phyloP scores from a whole-genome alignment of 1,284 basidiomycete genomes.

The Leccinum brunneo-olivaceum region DNA sequence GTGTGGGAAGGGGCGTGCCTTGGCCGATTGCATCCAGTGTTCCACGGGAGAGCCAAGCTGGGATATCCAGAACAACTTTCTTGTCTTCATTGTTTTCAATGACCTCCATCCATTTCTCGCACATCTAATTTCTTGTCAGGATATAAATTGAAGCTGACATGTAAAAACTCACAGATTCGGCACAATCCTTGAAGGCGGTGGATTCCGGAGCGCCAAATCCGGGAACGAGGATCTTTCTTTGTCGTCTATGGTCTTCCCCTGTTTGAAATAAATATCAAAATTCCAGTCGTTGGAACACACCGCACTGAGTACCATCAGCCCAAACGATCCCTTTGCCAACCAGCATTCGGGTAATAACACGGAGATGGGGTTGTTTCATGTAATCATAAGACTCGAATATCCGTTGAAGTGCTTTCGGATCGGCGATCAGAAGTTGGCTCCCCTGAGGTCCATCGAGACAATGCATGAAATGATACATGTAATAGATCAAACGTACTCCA shows the following conservation, averaged over 20 bases:
- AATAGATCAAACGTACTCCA: constrained; percentile 16
- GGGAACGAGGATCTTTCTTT: constrained; percentile 38
- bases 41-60: constrained; percentile 35
- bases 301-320: not conserved
- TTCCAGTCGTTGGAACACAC: too few species aligned
- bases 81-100: constrained; percentile 25
- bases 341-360: not conserved
- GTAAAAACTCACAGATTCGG: constrained; percentile 17
- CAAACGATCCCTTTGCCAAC: not conserved
- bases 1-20: constrained; percentile 25
- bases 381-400: not conserved
- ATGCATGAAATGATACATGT: not conserved
- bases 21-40: constrained; percentile 43
- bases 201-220: constrained; percentile 37
- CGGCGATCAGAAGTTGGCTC: not conserved
- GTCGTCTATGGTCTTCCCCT: constrained; percentile 41
- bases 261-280: not conserved
- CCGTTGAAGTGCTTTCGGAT: constrained; percentile 3
- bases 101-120: constrained; percentile 39
- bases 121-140: constrained; percentile 34
- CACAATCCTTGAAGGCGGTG: constrained; percentile 30
- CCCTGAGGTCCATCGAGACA: constrained; percentile 9
- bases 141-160: constrained; percentile 1
- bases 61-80: constrained; percentile 36
- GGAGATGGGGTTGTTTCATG: not conserved